These are phyloP conservation scores for Camellia sinensis DNA, from an alignment of 148 eudicot genomes.

Conservation along the genomic window DNA sequence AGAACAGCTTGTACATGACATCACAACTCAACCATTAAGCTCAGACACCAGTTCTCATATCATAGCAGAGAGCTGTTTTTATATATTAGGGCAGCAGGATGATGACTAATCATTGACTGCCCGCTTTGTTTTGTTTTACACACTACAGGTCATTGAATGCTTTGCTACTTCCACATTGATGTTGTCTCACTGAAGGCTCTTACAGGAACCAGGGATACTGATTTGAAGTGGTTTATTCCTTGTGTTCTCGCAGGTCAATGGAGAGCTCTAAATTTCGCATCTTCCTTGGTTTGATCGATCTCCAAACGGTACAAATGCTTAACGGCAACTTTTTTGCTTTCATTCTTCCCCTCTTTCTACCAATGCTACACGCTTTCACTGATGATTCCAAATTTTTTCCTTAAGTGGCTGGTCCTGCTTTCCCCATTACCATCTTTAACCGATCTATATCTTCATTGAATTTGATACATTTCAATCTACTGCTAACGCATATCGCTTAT, in stretches of 20 bases:
- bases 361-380: slow-evolving; percentile 38
- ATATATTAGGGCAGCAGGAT: slow-evolving; percentile 15
- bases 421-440: slow-evolving; percentile 42
- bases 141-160: slow-evolving; percentile 62
- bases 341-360: slow-evolving; percentile 73
- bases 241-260: slow-evolving; percentile 26
- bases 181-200: slow-evolving; percentile 42
- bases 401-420: slow-evolving; percentile 38
- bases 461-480: slow-evolving; percentile 42
- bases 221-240: slow-evolving; percentile 29
- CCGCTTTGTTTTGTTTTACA: slow-evolving; percentile 71
- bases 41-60: too few species aligned
- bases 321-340: slow-evolving; percentile 86
- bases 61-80: slow-evolving; percentile 29
- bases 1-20: too few species aligned
- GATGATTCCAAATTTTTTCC: slow-evolving; percentile 32
- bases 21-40: too few species aligned
- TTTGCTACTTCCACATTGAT: slow-evolving; percentile 75
- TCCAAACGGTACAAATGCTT: slow-evolving; percentile 66
- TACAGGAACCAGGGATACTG: slow-evolving; percentile 35
- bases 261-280: slow-evolving; percentile 37
- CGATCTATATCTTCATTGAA: slow-evolving; percentile 34
- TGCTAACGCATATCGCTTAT: slow-evolving; percentile 30
- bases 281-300: slow-evolving; percentile 68
- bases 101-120: slow-evolving; percentile 52